phyloP scores from a whole-genome alignment of 768 basidiomycete species.

The Omphalotus guepiniiformis region DNA sequence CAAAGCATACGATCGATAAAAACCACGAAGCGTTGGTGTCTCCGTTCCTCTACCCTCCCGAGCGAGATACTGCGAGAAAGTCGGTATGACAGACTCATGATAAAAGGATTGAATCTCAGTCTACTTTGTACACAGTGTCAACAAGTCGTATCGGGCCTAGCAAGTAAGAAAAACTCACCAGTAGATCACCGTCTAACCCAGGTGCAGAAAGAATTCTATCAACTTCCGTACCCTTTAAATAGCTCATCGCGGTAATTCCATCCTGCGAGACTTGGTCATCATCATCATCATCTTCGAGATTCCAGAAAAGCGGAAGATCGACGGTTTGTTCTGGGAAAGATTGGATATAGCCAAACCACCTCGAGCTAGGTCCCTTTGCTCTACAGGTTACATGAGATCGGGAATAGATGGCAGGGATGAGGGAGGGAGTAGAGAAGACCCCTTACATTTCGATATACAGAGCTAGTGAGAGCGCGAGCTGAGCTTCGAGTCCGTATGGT shows the following conservation, averaged over 20 bases:
- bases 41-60: neutral
- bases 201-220: neutral
- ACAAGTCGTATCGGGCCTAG: neutral
- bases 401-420: neutral
- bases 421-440: slow-evolving; percentile 14
- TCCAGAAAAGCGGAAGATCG: slow-evolving; percentile 65
- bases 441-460: slow-evolving; percentile 64
- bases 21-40: slow-evolving; percentile 17
- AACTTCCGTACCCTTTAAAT: slow-evolving; percentile 43
- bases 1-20: slow-evolving; percentile 52
- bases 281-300: slow-evolving; percentile 17
- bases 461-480: slow-evolving; percentile 57
- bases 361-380: slow-evolving; percentile 42
- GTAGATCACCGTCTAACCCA: neutral
- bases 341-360: slow-evolving; percentile 65
- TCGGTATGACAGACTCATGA: neutral
- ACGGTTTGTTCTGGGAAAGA: slow-evolving; percentile 49
- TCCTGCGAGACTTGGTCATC: slow-evolving; percentile 16
- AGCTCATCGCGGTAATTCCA: slow-evolving; percentile 27
- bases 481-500: slow-evolving; percentile 55
- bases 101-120: neutral
- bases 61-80: neutral
- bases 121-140: neutral
- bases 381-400: slow-evolving; percentile 27
- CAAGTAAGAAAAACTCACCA: neutral